Percentiles rank a stretch among this genome's conserved stretches.
Conservation (phyloP, 2,329 filamentous ascomycete species). For the Phialocephala sp. region DNA sequence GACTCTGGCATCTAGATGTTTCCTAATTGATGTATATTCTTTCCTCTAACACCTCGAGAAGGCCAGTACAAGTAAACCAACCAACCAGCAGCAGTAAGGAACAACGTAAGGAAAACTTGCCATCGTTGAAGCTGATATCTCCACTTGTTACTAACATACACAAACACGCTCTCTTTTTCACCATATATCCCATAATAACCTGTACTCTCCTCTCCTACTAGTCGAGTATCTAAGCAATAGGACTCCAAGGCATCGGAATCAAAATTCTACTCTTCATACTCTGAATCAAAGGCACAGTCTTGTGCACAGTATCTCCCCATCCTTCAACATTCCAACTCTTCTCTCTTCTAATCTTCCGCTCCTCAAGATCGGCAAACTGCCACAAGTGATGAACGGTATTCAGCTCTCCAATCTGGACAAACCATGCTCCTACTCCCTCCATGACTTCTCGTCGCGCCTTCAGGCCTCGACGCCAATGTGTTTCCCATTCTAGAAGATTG, state of each 20-base stretch:
- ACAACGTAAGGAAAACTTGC: slow-evolving; percentile 5
- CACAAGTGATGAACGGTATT: slow-evolving; percentile 98
- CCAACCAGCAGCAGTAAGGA: neutral
- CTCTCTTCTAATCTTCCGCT: slow-evolving; percentile 87
- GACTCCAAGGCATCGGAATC: slow-evolving; percentile 95
- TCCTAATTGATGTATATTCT: neutral
- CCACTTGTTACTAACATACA: slow-evolving; percentile 6
- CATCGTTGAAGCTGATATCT: slow-evolving; percentile 1
- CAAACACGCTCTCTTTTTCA: neutral
- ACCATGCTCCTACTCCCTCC: slow-evolving; percentile 98
- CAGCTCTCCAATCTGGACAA: slow-evolving; percentile 95
- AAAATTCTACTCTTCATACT: slow-evolving; percentile 94
- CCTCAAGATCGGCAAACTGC: slow-evolving; percentile 97
- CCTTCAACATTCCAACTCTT: slow-evolving; percentile 95
- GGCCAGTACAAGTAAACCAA: neutral
- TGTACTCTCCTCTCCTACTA: neutral
- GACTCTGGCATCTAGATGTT: neutral
- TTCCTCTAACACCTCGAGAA: slow-evolving; percentile 8
- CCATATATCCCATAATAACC: neutral
- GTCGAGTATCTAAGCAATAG: slow-evolving; percentile 62
- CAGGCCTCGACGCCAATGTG: slow-evolving; percentile 92
- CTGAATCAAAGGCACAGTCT: slow-evolving; percentile 96
- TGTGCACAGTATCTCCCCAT: slow-evolving; percentile 97
- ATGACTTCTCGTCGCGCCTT: slow-evolving; percentile 93
- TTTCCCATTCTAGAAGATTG: slow-evolving; percentile 97